Evolutionary conservation across 2,329 filamentous ascomycete genomes (phyloP).

Genomic region (Hymenotorrendiella dingleyae): DNA sequence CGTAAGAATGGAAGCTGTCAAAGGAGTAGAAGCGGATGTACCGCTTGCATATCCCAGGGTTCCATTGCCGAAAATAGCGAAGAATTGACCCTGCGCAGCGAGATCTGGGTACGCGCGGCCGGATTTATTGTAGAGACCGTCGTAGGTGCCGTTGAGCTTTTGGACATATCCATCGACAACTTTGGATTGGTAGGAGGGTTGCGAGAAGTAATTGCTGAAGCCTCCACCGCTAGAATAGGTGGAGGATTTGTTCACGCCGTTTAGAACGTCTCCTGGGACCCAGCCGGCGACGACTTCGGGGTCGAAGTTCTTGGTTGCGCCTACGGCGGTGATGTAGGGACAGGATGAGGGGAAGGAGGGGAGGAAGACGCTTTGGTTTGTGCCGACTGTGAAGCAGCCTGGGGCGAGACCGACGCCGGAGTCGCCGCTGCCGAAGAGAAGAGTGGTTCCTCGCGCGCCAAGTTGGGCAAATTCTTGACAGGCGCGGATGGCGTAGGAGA

Average conservation of each 20-base stretch:
- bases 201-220: constrained; percentile 44
- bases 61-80: constrained; percentile 34
- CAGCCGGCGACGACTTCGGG: constrained; percentile 36
- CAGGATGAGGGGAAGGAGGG: constrained; percentile 46
- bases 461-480: constrained; percentile 49
- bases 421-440: constrained; percentile 47
- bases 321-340: constrained; percentile 26
- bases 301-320: constrained; percentile 20
- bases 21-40: constrained; percentile 48
- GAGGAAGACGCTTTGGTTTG: constrained; percentile 45
- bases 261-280: too few relatives aligned
- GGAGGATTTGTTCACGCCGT: too few relatives aligned
- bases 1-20: constrained; percentile 50
- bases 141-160: constrained; percentile 22
- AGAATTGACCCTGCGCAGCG: constrained; percentile 51
- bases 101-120: constrained; percentile 38
- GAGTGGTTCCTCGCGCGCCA: constrained; percentile 44
- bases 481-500: constrained; percentile 45
- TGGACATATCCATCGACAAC: constrained; percentile 22
- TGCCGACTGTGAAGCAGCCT: constrained; percentile 41
- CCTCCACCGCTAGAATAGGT: constrained; percentile 44
- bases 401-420: constrained; percentile 40
- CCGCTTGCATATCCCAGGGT: constrained; percentile 36
- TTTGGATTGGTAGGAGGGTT: constrained; percentile 40
- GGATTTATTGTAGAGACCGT: constrained; percentile 33